Percentiles rank a stretch among this genome's conserved stretches.
Evolutionary conservation across 768 basidiomycete species (phyloP).

Genomic region (Rhizopogon vulgaris): DNA sequence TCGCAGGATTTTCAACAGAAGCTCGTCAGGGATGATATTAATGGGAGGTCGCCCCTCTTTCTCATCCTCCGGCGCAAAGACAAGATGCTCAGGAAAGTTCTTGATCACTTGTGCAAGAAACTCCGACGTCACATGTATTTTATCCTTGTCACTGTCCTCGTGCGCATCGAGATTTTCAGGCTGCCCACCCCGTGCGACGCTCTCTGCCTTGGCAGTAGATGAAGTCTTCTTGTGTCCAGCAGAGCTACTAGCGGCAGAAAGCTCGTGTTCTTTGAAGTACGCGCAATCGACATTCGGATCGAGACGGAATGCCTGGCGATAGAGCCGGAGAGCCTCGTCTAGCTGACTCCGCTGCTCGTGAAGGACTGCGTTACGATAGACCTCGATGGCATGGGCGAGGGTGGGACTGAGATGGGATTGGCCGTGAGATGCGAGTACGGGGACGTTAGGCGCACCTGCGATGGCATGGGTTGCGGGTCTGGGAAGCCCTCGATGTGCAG

Average conservation of each 20-base stretch:
- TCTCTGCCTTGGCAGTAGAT: conserved; percentile 64
- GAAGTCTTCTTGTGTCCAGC: conserved; percentile 59
- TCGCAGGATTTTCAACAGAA: conserved; percentile 62
- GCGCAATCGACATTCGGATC: conserved; percentile 70
- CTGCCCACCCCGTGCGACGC: conserved; percentile 76
- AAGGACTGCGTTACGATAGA: conserved; percentile 67
- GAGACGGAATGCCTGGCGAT: conserved; percentile 75
- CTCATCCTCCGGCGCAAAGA: conserved; percentile 70
- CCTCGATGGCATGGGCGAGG: conserved; percentile 47
- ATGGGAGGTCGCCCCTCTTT: conserved; percentile 43
- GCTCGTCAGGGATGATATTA: conserved; percentile 65
- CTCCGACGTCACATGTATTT: conserved; percentile 21
- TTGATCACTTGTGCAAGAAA: conserved; percentile 44
- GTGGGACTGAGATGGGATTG: conserved; percentile 26
- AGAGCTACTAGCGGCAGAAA: conserved; percentile 3
- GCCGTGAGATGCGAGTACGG: conserved; percentile 18
- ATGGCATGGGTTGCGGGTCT: conserved; percentile 7
- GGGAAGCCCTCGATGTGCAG: neutral
- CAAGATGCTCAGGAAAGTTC: conserved; percentile 40
- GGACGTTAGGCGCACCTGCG: conserved; percentile 9
- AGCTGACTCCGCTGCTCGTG: conserved; percentile 70
- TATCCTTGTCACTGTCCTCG: conserved; percentile 39
- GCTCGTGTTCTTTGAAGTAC: conserved; percentile 43
- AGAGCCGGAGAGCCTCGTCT: conserved; percentile 70
- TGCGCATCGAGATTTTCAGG: conserved; percentile 52